phyloP scores from a whole-genome alignment of 495 filamentous ascomycete species.

The Venustampulla echinocandica region DNA sequence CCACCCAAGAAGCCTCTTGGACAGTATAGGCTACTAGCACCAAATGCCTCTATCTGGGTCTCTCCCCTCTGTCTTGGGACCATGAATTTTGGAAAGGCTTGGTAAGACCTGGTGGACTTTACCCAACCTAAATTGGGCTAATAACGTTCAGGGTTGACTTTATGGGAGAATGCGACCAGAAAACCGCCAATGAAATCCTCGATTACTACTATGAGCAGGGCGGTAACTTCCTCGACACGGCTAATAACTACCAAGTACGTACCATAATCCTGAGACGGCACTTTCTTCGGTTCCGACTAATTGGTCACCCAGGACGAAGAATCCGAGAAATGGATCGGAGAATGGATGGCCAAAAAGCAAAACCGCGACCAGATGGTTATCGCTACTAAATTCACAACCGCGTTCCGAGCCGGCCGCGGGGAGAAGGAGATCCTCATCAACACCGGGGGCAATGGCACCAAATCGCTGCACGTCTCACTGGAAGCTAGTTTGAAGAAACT shows the following conservation, averaged over 20 bases:
- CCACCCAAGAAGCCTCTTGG: slow-evolving; percentile 41
- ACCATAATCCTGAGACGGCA: neutral
- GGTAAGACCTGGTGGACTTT: slow-evolving; percentile 24
- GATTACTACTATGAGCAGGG: slow-evolving; percentile 58
- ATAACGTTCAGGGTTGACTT: slow-evolving; percentile 23
- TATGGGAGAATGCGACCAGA: slow-evolving; percentile 54
- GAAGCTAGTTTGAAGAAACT: slow-evolving; percentile 49
- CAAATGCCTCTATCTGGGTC: slow-evolving; percentile 47
- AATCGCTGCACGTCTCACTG: slow-evolving; percentile 47
- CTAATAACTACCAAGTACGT: slow-evolving; percentile 18
- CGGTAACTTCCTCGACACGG: slow-evolving; percentile 74
- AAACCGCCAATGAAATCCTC: slow-evolving; percentile 53
- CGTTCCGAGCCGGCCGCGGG: slow-evolving; percentile 26
- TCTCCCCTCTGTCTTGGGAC: slow-evolving; percentile 52
- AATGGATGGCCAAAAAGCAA: slow-evolving; percentile 54
- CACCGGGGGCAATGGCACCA: slow-evolving; percentile 47
- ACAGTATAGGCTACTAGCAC: slow-evolving; percentile 51
- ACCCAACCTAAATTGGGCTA: neutral
- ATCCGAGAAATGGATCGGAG: slow-evolving; percentile 65
- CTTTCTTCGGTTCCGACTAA: too few relatives aligned
- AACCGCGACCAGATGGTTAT: slow-evolving; percentile 55
- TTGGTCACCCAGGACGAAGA: slow-evolving; percentile 53
- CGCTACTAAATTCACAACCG: slow-evolving; percentile 61
- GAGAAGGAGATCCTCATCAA: slow-evolving; percentile 47
- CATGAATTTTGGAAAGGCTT: slow-evolving; percentile 55